These are phyloP conservation scores for Earliella scabrosa DNA, from an alignment of 1,284 basidiomycete species.

Conservation along the genomic window DNA sequence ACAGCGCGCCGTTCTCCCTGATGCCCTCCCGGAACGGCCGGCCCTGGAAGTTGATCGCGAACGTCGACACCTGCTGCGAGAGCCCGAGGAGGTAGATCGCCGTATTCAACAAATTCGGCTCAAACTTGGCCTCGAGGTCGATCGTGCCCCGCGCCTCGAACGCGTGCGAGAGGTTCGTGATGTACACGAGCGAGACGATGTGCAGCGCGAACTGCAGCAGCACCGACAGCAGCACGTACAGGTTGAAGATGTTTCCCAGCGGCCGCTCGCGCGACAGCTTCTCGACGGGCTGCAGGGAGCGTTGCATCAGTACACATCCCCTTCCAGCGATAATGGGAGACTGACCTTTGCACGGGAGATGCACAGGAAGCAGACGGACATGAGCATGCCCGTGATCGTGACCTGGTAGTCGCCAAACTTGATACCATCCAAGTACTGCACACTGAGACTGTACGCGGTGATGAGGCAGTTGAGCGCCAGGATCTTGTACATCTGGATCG, in stretches of 20 bases:
- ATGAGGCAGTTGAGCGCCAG: constrained; percentile 95
- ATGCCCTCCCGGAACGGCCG: constrained; percentile 97
- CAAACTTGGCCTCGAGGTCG: constrained; percentile 94
- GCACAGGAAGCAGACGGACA: constrained; percentile 97
- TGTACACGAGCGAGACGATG: constrained; percentile 87
- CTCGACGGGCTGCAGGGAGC: constrained; percentile 74
- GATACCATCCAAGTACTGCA: constrained; percentile 96
- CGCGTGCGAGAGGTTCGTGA: constrained; percentile 80
- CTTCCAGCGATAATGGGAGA: background rate
- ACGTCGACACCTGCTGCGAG: constrained; percentile 95
- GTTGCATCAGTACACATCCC: constrained; percentile 3
- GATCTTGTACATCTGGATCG: constrained; percentile 99
- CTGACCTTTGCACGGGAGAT: constrained; percentile 94
- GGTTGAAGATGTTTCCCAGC: constrained; percentile 93
- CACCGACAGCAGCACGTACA: constrained; percentile 91
- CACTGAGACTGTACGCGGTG: constrained; percentile 93
- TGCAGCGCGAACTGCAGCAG: constrained; percentile 92
- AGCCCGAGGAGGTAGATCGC: constrained; percentile 93
- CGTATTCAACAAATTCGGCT: constrained; percentile 91
- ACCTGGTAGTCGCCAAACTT: constrained; percentile 98
- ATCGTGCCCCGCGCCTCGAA: constrained; percentile 84
- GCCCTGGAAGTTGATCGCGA: constrained; percentile 95
- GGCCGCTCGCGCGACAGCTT: constrained; percentile 91
- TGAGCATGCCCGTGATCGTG: constrained; percentile 91
- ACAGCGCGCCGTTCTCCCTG: constrained; percentile 90